Evolutionary conservation across 2,329 filamentous ascomycete species (phyloP).

Genomic region (Periglandula ipomoeae): DNA sequence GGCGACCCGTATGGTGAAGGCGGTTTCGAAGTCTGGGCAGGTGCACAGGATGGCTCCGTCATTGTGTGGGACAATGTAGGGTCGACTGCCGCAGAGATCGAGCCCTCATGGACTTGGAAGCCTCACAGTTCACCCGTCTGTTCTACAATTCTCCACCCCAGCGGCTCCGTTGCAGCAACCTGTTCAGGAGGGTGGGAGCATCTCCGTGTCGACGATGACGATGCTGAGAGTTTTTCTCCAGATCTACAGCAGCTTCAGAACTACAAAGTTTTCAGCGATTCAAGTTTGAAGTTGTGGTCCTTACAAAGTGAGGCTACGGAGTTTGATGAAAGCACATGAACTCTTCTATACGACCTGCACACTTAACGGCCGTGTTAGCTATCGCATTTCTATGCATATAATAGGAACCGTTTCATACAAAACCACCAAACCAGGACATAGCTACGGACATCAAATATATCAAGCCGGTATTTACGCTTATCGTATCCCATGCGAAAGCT

Average conservation of each 20-base stretch:
- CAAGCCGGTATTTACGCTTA: no score
- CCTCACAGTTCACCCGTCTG: conserved; percentile 39
- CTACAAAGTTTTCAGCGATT: conserved; percentile 6
- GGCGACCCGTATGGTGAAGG: conserved; percentile 21
- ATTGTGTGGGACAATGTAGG: conserved; percentile 51
- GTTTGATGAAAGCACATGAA: background rate
- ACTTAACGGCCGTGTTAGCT: no score
- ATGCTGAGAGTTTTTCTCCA: background rate
- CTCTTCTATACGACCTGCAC: background rate
- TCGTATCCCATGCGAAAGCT: no score
- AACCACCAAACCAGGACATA: no score
- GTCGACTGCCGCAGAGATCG: conserved; percentile 30
- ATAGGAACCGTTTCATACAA: no score
- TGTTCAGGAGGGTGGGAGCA: conserved; percentile 46
- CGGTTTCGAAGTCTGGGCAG: conserved; percentile 55
- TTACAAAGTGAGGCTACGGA: background rate
- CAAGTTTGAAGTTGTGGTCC: conserved; percentile 10
- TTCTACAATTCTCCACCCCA: conserved; percentile 40
- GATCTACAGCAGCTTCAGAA: background rate
- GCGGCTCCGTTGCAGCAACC: conserved; percentile 47
- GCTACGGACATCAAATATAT: no score
- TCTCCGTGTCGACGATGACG: conserved; percentile 2
- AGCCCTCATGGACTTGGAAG: conserved; percentile 41
- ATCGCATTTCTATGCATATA: no score
- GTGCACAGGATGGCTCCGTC: conserved; percentile 43